A percentile compares a stretch with the other conserved stretches of the same genome.
Conservation (phyloP, 495 filamentous ascomycete genomes). For the Pseudomonodictys pantanalensis region DNA sequence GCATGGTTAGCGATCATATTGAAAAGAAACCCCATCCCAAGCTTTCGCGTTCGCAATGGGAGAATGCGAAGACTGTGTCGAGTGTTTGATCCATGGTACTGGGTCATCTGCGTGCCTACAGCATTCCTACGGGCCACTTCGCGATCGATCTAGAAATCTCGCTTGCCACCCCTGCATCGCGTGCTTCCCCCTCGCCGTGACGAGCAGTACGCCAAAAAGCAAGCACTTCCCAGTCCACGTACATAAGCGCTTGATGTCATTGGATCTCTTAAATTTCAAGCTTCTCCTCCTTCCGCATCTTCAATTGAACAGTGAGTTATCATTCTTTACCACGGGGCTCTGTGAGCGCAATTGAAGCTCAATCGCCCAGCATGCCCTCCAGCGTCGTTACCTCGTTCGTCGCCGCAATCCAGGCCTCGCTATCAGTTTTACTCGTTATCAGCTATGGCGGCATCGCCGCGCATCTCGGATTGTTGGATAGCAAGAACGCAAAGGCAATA, state of each 20-base stretch:
- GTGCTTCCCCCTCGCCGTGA: conserved; percentile 24
- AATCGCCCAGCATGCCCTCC: conserved; percentile 9
- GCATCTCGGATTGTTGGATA: conserved; percentile 53
- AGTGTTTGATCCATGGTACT: no score
- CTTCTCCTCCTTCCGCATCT: neutral
- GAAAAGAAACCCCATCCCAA: no score
- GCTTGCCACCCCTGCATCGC: conserved; percentile 5
- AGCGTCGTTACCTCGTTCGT: conserved; percentile 50
- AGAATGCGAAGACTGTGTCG: no score
- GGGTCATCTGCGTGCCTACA: no score
- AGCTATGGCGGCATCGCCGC: conserved; percentile 58
- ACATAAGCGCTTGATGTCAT: neutral
- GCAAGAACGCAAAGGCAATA: conserved; percentile 54
- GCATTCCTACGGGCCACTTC: no score
- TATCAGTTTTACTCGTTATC: conserved; percentile 66
- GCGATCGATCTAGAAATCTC: no score
- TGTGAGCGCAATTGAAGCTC: neutral
- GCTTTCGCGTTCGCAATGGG: no score
- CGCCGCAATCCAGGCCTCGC: conserved; percentile 64
- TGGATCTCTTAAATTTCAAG: neutral
- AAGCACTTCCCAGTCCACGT: neutral
- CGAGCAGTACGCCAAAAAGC: conserved; percentile 19
- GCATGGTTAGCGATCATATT: no score
- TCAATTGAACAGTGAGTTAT: no score
- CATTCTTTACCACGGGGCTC: no score